phyloP scores from a whole-genome alignment of 306 rosid genomes.

The Cucumis melo region DNA sequence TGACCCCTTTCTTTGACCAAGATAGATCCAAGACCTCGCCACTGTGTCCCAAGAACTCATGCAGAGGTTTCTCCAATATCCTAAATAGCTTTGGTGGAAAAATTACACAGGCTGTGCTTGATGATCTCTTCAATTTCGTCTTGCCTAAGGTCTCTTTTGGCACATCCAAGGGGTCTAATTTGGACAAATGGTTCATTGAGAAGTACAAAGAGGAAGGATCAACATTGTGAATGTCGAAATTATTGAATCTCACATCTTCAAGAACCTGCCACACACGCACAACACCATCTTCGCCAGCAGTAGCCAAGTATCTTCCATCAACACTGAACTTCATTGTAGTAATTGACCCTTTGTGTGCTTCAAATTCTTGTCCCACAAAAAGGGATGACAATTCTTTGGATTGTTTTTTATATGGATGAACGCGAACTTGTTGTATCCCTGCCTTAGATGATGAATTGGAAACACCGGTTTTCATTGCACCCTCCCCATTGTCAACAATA shows the following conservation, averaged over 20 bases:
- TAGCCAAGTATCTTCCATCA: slow-evolving; percentile 71
- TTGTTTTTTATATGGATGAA: slow-evolving; percentile 38
- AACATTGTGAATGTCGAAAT: slow-evolving; percentile 23
- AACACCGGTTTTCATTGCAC: neutral
- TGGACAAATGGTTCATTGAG: slow-evolving; percentile 40
- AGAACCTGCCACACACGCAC: slow-evolving; percentile 74
- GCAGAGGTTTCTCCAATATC: slow-evolving; percentile 53
- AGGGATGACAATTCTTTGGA: slow-evolving; percentile 66
- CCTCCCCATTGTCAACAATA: slow-evolving; percentile 21
- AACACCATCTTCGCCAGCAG: slow-evolving; percentile 69
- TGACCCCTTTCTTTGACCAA: slow-evolving; percentile 46
- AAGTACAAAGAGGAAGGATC: slow-evolving; percentile 59
- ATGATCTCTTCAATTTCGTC: slow-evolving; percentile 33
- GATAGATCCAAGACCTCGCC: slow-evolving; percentile 73
- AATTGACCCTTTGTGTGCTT: slow-evolving; percentile 67
- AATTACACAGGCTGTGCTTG: slow-evolving; percentile 55
- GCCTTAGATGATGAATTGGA: neutral
- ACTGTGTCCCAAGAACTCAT: slow-evolving; percentile 56
- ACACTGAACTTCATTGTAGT: slow-evolving; percentile 74
- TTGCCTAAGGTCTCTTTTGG: slow-evolving; percentile 33
- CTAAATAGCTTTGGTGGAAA: slow-evolving; percentile 61
- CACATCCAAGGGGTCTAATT: slow-evolving; percentile 28
- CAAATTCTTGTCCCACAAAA: slow-evolving; percentile 49
- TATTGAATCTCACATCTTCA: slow-evolving; percentile 39
- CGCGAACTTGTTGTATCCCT: slow-evolving; percentile 43